Evolutionary conservation across 2,329 filamentous ascomycete genomes (phyloP).

Genomic region (Trichoderma sp.): DNA sequence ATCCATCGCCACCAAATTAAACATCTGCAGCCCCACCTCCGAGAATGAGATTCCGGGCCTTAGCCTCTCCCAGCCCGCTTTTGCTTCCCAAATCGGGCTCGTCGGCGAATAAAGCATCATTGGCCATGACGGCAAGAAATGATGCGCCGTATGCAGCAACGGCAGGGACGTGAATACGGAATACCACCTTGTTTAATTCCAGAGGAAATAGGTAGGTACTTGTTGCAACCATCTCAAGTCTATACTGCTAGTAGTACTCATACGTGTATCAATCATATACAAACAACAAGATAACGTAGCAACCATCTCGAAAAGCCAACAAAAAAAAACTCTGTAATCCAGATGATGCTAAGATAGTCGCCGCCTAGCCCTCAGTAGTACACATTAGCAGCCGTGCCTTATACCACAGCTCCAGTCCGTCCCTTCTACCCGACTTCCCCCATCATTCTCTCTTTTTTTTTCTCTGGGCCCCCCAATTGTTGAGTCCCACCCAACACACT

Average conservation of each 20-base stretch:
- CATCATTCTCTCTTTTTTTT: constrained; percentile 13
- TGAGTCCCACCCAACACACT: constrained; percentile 33
- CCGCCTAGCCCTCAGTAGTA: neutral
- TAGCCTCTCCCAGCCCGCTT: neutral
- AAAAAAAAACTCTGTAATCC: neutral
- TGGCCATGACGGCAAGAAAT: neutral
- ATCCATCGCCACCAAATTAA: neutral
- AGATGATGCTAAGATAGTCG: neutral
- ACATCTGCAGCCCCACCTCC: neutral
- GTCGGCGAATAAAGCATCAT: constrained; percentile 2
- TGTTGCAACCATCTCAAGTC: neutral
- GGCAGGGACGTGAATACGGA: neutral
- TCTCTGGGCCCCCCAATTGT: constrained; percentile 35
- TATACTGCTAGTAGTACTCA: neutral
- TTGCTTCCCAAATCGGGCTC: neutral
- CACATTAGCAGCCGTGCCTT: neutral
- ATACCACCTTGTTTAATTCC: neutral
- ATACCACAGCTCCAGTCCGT: neutral
- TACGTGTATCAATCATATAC: neutral
- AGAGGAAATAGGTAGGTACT: neutral
- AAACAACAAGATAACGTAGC: neutral
- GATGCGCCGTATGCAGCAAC: neutral
- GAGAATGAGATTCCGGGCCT: neutral
- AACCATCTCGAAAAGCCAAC: neutral
- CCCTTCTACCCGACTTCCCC: constrained; percentile 2